A percentile compares a stretch with the other conserved stretches of the same genome.
phyloP scores from a whole-genome alignment of 2,329 filamentous ascomycete species.

The Trichophyton schoenleinii region DNA sequence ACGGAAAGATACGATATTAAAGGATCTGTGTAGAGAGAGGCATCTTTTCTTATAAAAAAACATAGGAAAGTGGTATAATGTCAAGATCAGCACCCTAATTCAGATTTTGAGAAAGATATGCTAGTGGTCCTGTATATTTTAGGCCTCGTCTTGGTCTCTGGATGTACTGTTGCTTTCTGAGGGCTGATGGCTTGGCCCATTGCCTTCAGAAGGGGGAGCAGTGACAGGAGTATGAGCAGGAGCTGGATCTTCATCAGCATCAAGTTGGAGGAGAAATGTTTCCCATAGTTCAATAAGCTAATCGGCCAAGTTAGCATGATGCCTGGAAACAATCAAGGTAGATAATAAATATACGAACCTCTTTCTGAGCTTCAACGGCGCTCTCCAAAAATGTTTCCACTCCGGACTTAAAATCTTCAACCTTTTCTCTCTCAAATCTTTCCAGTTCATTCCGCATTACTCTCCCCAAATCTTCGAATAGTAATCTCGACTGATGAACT shows the following conservation, averaged over 20 bases:
- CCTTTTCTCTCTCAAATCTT: conserved; percentile 90
- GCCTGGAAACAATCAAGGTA: background rate
- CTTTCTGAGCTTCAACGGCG: conserved; percentile 94
- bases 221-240: conserved; percentile 26
- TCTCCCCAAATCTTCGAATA: conserved; percentile 96
- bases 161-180: conserved; percentile 5
- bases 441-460: conserved; percentile 86
- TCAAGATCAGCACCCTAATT: background rate
- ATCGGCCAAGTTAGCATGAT: background rate
- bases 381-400: conserved; percentile 97
- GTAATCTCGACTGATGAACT: conserved; percentile 73
- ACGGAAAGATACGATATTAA: background rate
- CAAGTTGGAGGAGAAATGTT: conserved; percentile 90
- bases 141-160: conserved; percentile 1
- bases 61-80: background rate
- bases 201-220: conserved; percentile 10
- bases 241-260: conserved; percentile 73
- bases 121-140: background rate
- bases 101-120: background rate
- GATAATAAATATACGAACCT: conserved; percentile 46
- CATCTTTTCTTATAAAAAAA: background rate
- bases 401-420: conserved; percentile 96
- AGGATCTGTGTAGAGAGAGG: background rate
- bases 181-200: background rate
- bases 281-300: conserved; percentile 86